Evolutionary conservation across 2,329 filamentous ascomycete species (phyloP).

Genomic region (Alternaria tenuissima): DNA sequence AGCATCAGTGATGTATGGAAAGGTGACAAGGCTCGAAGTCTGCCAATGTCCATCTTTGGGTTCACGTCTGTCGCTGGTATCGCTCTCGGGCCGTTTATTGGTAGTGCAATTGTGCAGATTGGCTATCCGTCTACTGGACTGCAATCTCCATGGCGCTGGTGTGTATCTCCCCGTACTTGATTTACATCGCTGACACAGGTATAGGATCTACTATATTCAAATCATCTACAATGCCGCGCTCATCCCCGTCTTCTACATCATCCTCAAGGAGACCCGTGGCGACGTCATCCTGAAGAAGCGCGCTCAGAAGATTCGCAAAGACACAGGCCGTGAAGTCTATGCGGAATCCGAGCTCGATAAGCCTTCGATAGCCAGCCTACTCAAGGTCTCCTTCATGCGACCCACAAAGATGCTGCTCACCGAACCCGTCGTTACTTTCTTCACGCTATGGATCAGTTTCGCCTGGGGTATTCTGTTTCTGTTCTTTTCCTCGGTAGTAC

Average conservation of each 20-base stretch:
- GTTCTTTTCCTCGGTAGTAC: constrained; percentile 53
- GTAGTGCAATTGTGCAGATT: constrained; percentile 52
- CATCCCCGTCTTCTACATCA: constrained; percentile 54
- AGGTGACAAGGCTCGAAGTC: constrained; percentile 51
- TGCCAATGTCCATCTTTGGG: constrained; percentile 57
- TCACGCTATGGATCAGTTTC: constrained; percentile 57
- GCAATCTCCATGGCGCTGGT: constrained; percentile 51
- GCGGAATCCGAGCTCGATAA: constrained; percentile 40
- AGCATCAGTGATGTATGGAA: constrained; percentile 48
- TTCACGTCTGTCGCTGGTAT: constrained; percentile 56
- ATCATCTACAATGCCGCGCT: constrained; percentile 55
- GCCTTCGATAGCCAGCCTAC: constrained; percentile 23
- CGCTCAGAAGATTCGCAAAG: constrained; percentile 50
- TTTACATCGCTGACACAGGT: neutral
- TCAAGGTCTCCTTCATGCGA: constrained; percentile 54
- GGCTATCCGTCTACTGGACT: constrained; percentile 33
- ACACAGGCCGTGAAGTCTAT: constrained; percentile 45
- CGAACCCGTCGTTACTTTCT: constrained; percentile 54
- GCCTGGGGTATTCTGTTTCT: constrained; percentile 56
- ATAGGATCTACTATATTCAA: constrained; percentile 56
- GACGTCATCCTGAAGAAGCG: constrained; percentile 54
- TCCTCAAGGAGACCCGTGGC: constrained; percentile 53
- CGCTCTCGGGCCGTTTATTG: constrained; percentile 55
- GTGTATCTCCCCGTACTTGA: constrained; percentile 6
- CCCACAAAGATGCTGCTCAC: constrained; percentile 53